Evolutionary conservation across 352 stramenopile genomes (phyloP), one percentile per base, ranked within the genome.

Genomic region (Phytophthora megakarya): DNA sequence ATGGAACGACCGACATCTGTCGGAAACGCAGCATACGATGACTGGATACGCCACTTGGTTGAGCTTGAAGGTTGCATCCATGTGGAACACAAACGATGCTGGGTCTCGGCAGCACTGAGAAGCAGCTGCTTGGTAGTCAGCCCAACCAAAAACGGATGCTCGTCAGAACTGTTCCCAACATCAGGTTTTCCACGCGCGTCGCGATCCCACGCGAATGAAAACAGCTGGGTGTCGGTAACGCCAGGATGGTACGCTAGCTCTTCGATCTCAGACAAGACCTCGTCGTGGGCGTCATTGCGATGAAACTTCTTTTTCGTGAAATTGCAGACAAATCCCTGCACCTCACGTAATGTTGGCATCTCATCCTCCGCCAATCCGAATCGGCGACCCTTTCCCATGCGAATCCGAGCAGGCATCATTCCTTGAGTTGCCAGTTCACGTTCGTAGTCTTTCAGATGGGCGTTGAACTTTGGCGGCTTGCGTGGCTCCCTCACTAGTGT

Each of bases 41-140:
- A 57, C 58, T 39, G 59, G 42, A 58, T 60, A 66, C 25, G 22
- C 30, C 10, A 49, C 50, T 19, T 55, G 50, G 38, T 65, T 65
- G 2, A 53, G 13, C 60, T 73, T 70, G 59, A 58, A 73, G 1
- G 54, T 67, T 1, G 28, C 43, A 25, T 69, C 52, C 23, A 73
- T 50, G 39, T 73, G 5, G 59, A 73, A 40, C 13, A 65, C 35
- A 19, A 65, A 65, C 16, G 16, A 45, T 0, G 4, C 6, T 1
- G 19, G 25, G 0, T 61, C 39, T 3, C 52, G 52, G 26, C 26
- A 32, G 9, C 5, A 32, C 9, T 32, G 10, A 11, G 26, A 3
- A 51, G 15, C 3, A 61, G 7, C 6, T 3, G 13, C 10, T 37
- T 47, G 28, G 44, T 56, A 10, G 47, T 44, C n/a, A 61, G n/a